Base-by-base conservation (phyloP, 2,329 filamentous ascomycete genomes). In the Thelonectria rubi region DNA sequence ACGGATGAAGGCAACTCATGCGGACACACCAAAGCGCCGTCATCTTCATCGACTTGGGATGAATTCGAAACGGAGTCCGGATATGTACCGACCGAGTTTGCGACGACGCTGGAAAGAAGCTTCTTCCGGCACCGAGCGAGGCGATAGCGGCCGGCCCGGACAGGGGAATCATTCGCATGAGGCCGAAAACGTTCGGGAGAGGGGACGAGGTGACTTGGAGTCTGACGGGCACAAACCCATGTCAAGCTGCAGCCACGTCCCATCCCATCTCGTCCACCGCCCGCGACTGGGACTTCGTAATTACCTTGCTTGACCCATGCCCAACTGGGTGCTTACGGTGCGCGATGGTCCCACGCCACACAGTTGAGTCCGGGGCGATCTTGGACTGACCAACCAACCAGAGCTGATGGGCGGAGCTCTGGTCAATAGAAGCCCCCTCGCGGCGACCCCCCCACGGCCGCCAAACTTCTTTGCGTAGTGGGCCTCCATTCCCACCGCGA, bases 391-490 rank as follows among this genome's bases (percentile, higher is more conserved):
- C 26, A 50, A 56, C 70, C 70, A 72, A 71, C 67, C 65, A 71
- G 26, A 32, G 52, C 58, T 45, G 45, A 49, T 18, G 55, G 58
- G 62, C 47, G 56, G 53, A 64, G 62, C 60, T 47, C 68, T 64
- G 60, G 60, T 45, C 55, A 51, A 68, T 54, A 65, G 56, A 47
- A 8, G 58, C 60, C 57, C 63, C 39, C 49, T 63, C 60, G 60
- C 66, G 48, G 60, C 57, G 63, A 66, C 62, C 65, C 67, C 64
- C 59, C 61, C 64, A 68, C 67, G 70, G 68, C 62, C 68, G 60
- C 70, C 70, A 72, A 69, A 71, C 70, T 70, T 65, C 65, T 71
- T 71, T 66, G 64, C 59, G 70, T 65, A 63, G 71, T 68, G 63
- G 69, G 47, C 61, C 67, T 69, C 62, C 70, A 72, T 71, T 72